These are phyloP conservation scores for Fraxinus paxiana DNA, from an alignment of 305 asterid species.

Conservation along the genomic window DNA sequence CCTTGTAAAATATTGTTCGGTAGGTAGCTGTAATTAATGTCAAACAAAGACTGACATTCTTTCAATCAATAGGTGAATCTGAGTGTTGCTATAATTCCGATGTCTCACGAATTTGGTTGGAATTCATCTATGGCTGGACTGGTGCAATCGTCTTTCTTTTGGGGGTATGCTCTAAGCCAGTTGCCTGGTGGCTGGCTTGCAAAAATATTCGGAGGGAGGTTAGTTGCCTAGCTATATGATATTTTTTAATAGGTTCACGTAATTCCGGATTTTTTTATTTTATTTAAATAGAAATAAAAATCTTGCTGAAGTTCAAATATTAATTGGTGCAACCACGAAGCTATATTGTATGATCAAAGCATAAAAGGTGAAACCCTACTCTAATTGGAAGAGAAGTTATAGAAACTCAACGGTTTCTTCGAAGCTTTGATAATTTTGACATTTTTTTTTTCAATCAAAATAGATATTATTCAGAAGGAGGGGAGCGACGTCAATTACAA, in stretches of 20 bases:
- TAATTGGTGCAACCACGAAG: not conserved
- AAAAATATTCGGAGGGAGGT: conserved; percentile 93
- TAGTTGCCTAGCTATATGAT: conserved; percentile 30
- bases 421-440: conserved; percentile 3
- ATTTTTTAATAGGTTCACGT: conserved; percentile 11
- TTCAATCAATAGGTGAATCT: conserved; percentile 68
- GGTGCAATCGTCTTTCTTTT: conserved; percentile 97
- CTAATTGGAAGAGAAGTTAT: conserved; percentile 10
- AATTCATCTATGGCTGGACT: conserved; percentile 87
- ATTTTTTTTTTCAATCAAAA: not conserved
- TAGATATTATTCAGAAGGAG: not conserved
- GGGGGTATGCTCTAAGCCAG: conserved; percentile 99
- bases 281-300: not conserved
- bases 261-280: not conserved
- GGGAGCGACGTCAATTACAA: not conserved
- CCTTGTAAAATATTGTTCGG: not conserved
- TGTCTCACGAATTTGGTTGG: conserved; percentile 99
- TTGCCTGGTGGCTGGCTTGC: conserved; percentile 99
- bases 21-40: conserved; percentile 16
- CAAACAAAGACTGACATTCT: conserved; percentile 24
- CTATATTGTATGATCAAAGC: not conserved
- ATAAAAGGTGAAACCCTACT: not conserved
- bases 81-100: conserved; percentile 94
- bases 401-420: not conserved
- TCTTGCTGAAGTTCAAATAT: conserved; percentile 3